Evolutionary conservation across 139 green algal species (phyloP).

Genomic region (Astrephomene gubernaculifera): DNA sequence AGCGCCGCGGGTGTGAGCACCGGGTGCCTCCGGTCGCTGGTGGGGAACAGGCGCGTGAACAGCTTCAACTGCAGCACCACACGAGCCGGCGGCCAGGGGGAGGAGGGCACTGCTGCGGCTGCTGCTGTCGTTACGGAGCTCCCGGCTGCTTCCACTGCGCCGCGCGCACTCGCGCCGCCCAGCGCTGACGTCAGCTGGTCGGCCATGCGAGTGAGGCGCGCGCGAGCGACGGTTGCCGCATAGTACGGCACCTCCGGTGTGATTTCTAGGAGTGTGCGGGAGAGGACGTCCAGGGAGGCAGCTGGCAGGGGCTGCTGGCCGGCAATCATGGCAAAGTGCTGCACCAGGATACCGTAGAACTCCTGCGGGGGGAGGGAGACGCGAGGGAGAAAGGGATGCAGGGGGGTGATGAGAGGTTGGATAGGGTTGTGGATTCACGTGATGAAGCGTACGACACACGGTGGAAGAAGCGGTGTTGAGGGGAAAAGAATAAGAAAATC

Average conservation of each 20-base stretch:
- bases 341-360: constrained; percentile 91
- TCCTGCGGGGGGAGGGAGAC: constrained; percentile 66
- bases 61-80: constrained; percentile 89
- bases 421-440: not conserved
- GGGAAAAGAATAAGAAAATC: too few relatives aligned
- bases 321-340: constrained; percentile 91
- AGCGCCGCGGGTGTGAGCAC: constrained; percentile 83
- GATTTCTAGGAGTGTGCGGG: constrained; percentile 71
- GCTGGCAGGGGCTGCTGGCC: constrained; percentile 67
- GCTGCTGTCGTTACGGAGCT: not conserved
- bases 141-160: not conserved
- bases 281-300: constrained; percentile 79
- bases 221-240: constrained; percentile 84
- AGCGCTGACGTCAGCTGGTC: constrained; percentile 58
- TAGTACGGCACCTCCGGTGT: constrained; percentile 89
- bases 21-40: constrained; percentile 85
- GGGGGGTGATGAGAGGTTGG: not conserved
- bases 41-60: constrained; percentile 86
- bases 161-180: not conserved
- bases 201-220: constrained; percentile 79
- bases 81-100: constrained; percentile 59
- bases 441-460: not conserved
- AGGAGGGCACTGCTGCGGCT: not conserved
- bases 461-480: not conserved
- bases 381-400: too few relatives aligned